Base-by-base conservation (phyloP, 169 alveolate species). In the Plasmodium blacklocki region DNA sequence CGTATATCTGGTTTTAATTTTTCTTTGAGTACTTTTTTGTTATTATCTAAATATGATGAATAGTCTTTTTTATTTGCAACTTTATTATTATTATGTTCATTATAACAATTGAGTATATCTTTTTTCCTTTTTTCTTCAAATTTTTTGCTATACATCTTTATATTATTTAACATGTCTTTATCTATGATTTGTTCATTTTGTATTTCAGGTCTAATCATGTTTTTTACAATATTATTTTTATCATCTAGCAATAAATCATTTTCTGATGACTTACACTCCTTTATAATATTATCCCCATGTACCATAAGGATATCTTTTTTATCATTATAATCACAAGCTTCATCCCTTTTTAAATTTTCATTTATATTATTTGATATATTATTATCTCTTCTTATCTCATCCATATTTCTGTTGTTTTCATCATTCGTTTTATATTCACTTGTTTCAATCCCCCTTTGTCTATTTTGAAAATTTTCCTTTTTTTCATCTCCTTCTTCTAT, bases 1-100 rank as follows among this genome's bases (percentile, higher is more conserved):
- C 89, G 52, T 73, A 64, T 76, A 50, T 76, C 76, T 29, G 64
- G 43, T 76, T 76, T 76, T 49, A 76, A 26, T 49, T 76, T 76
- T 63, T 76, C 89, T 52, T 76, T 76, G 32, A 19, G 19, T 43
- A 76, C 19, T 50, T 76, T 76, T 52, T 29, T 76, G 58, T 47
- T 54, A 21, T 43, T 76, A 39, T 59, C 66, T 19, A 70, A 49
- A 32, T 47, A 47, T 15, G 23, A 32, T 1, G 9, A 32, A 32
- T 32, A 5, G 45, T 32, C 45, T 32, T 32, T 32, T 32, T 32
- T 32, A 32, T 32, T 60, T 45, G 39, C 52, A 39, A 18, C 88
- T 23, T 60, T 63, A 23, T 74, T 74, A 45, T 14, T 23, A 12
- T 47, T 62, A 60, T 15, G 18, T 76, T 19, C 15, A 64, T 66